Base-by-base conservation (phyloP, 108 stramenopile genomes). In the Conticribra weissflogii region DNA sequence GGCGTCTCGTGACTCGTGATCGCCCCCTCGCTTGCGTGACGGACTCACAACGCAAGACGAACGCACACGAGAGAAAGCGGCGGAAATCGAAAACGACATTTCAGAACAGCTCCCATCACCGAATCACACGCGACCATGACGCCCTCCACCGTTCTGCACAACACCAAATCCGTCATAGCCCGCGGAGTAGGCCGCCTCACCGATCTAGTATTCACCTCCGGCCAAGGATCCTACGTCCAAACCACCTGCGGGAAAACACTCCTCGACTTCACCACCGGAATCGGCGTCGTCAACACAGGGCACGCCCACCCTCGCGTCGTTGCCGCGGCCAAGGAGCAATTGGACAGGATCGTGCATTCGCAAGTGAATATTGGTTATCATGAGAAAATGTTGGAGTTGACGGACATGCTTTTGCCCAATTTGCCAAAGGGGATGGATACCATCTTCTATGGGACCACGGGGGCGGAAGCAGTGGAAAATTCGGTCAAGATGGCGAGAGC, bases 261-360 rank as follows among this genome's bases (percentile, higher is more conserved):
- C 3, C 71, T 86, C 23, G 89, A 90, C 76, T 88, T 90, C 45
- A 79, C 87, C 29, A 83, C 78, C 15, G 89, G 89, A 12, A 88
- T 90, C 46, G 89, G 89, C 55, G 89, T 90, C n/a, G 58, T 78
- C 1, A 87, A 85, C 46, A 79, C 82, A 23, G 90, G 90, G n/a
- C 88, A 91, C 74, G 73, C 68, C 44, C 90, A 91, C 56, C 87
- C 90, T 2, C 76, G 60, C 25, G 76, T 91, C 21, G 71, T 89
- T 12, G 50, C 81, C 21, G 90, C 90, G 21, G 68, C 85, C 7
- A 83, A 85, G 51, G 79, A 82, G n/a, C 90, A 91, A 63, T 78
- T 65, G n/a, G 83, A 56, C 22, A 66, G 57, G 8, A 59, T 88
- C n/a, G 68, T 84, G n/a, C 76, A 77, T 63, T 53, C 70, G 34